Conservation (phyloP, 2,329 filamentous ascomycete species). For the Fonsecaea erecta region DNA sequence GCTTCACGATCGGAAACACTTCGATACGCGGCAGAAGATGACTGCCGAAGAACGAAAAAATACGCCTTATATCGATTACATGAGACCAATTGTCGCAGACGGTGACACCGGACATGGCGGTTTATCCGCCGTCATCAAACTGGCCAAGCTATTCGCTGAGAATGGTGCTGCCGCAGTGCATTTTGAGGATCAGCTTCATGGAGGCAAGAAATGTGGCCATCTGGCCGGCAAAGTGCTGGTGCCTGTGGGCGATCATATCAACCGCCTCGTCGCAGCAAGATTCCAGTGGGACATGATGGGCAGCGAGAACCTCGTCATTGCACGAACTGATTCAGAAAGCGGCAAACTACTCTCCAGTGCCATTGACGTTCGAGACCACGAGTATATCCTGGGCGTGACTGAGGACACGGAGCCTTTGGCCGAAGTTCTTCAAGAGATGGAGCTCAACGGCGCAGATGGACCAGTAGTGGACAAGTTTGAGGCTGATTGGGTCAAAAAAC, state of each 20-base stretch:
- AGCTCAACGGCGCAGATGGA: conserved; percentile 74
- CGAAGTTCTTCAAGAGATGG: conserved; percentile 89
- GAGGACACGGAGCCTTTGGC: conserved; percentile 80
- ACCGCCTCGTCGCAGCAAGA: conserved; percentile 84
- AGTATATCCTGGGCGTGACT: conserved; percentile 89
- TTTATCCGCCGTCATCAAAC: conserved; percentile 87
- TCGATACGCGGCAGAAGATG: conserved; percentile 81
- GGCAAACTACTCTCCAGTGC: conserved; percentile 87
- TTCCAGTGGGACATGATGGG: conserved; percentile 99
- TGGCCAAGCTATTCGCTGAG: conserved; percentile 96
- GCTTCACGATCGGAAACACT: conserved; percentile 95
- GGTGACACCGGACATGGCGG: conserved; percentile 95
- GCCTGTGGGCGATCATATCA: conserved; percentile 93
- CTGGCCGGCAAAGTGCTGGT: conserved; percentile 95
- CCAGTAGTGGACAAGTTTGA: conserved; percentile 85
- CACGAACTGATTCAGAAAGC: conserved; percentile 92
- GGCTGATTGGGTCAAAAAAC: conserved; percentile 82
- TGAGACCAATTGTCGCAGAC: conserved; percentile 93
- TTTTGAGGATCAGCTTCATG: conserved; percentile 96
- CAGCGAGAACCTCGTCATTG: conserved; percentile 90
- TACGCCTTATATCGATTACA: conserved; percentile 86
- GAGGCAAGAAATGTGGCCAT: conserved; percentile 98
- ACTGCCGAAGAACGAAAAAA: conserved; percentile 71
- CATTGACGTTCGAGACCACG: conserved; percentile 92
- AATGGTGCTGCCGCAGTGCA: conserved; percentile 95